Evolutionary conservation across 2,329 filamentous ascomycete species (phyloP).

Genomic region (Fusarium coicis): DNA sequence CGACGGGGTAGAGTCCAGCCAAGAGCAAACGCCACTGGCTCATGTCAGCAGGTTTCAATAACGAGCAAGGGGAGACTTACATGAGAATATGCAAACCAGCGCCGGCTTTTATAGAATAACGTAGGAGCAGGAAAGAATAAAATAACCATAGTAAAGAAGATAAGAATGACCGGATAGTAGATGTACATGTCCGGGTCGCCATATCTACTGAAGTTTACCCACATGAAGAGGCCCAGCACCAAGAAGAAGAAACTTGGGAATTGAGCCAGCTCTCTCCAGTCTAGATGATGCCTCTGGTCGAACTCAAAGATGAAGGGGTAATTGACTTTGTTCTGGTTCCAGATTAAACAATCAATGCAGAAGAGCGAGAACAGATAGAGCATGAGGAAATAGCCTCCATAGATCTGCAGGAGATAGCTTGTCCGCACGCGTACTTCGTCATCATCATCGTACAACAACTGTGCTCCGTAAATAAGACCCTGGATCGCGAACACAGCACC

Average conservation of each 20-base stretch:
- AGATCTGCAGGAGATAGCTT: constrained; percentile 84
- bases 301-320: constrained; percentile 98
- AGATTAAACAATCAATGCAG: constrained; percentile 84
- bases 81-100: constrained; percentile 91
- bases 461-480: constrained; percentile 69
- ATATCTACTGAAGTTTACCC: constrained; percentile 85
- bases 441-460: constrained; percentile 64
- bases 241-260: constrained; percentile 88
- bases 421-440: constrained; percentile 62
- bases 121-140: constrained; percentile 81
- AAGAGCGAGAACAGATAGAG: constrained; percentile 86
- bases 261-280: constrained; percentile 90
- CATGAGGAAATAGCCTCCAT: constrained; percentile 90
- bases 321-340: constrained; percentile 88
- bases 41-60: constrained; percentile 13
- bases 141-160: constrained; percentile 73
- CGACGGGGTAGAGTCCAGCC: constrained; percentile 89
- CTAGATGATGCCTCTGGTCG: constrained; percentile 83
- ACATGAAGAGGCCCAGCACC: constrained; percentile 81
- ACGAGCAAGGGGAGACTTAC: constrained; percentile 60
- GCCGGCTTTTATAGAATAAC: constrained; percentile 79
- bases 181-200: constrained; percentile 76
- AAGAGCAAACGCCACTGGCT: constrained; percentile 82
- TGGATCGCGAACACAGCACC: constrained; percentile 74
- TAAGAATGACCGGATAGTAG: constrained; percentile 87